These are phyloP conservation scores for Cryptococcus sp. DNA, from an alignment of 1,284 basidiomycete species.

Conservation along the genomic window DNA sequence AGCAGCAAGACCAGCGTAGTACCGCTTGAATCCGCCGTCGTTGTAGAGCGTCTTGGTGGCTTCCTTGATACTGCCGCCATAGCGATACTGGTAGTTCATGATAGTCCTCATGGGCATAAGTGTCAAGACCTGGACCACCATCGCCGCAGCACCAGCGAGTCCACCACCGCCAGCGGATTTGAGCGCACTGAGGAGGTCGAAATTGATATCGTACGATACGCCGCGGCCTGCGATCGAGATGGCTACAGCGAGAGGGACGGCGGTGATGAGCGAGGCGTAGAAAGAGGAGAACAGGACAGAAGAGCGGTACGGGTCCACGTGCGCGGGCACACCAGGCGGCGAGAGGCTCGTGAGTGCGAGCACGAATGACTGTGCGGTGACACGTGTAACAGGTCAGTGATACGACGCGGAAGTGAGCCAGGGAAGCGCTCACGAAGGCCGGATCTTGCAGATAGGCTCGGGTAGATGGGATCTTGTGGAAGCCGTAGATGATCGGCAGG, in stretches of 20 bases:
- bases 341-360: conserved; percentile 37
- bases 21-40: conserved; percentile 76
- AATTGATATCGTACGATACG: conserved; percentile 58
- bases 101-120: conserved; percentile 75
- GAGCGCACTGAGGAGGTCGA: conserved; percentile 72
- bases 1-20: conserved; percentile 77
- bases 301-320: conserved; percentile 38
- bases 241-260: conserved; percentile 39
- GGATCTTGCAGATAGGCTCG: conserved; percentile 44
- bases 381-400: background rate
- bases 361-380: conserved; percentile 36
- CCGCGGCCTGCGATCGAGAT: conserved; percentile 42
- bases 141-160: conserved; percentile 77
- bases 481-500: conserved; percentile 37
- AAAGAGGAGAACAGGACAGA: conserved; percentile 36
- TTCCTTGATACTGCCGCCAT: conserved; percentile 69
- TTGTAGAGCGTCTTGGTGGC: conserved; percentile 68
- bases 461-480: conserved; percentile 39
- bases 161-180: conserved; percentile 81
- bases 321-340: conserved; percentile 37
- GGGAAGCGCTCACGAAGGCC: conserved; percentile 31
- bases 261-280: conserved; percentile 34
- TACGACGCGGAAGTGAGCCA: background rate
- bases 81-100: conserved; percentile 81
- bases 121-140: conserved; percentile 83